Base-by-base conservation (phyloP, 192 early-diverging fungal genomes). In the Glomus cerebriforme region DNA sequence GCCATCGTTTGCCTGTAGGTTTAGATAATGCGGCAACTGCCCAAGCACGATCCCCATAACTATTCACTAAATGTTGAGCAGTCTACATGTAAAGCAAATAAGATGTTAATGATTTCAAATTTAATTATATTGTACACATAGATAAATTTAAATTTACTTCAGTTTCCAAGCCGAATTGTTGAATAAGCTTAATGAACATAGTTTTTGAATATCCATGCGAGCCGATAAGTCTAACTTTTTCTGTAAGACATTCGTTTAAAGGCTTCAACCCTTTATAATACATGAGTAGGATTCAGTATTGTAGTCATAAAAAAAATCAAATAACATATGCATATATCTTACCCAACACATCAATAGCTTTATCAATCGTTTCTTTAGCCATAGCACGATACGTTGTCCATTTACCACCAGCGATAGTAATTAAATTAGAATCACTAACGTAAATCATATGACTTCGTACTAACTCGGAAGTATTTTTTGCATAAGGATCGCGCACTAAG, bases 331-430 rank as follows among this genome's bases (percentile, higher is more conserved):
- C 12, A 15, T 22, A 24, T 19, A 17, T 31, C 63, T 65, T 29
- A 77, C 75, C 85, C 80, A 94, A 95, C 59, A 88, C 87, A 75
- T 92, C 81, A 77, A 97, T 89, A 5, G 97, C 97, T 76, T 84
- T 83, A 84, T 99, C 96, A 75, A 99, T 88, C 0, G 96, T 97
- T 80, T 99, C 97, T 78, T 93, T 88, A 47, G 97, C 96, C 97
- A 99, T 99, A 75, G 93, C 92, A 75, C 97, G 92, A 87, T 97
- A 99, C 0, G 97, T 99, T 2, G 97, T 99, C 97, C 97, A 99
- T 82, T 99, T 99, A 75, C 97, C 97, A 79, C 97, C 97, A 39
- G 97, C 96, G 85, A 99, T 96, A 5, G 97, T 98, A 76, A 99
- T 84, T 73, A 99, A 81, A 6, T 94, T 94, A 64, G 87, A 89